Conservation (phyloP, 2,329 filamentous ascomycete genomes). For the Aspergillus sp. region DNA sequence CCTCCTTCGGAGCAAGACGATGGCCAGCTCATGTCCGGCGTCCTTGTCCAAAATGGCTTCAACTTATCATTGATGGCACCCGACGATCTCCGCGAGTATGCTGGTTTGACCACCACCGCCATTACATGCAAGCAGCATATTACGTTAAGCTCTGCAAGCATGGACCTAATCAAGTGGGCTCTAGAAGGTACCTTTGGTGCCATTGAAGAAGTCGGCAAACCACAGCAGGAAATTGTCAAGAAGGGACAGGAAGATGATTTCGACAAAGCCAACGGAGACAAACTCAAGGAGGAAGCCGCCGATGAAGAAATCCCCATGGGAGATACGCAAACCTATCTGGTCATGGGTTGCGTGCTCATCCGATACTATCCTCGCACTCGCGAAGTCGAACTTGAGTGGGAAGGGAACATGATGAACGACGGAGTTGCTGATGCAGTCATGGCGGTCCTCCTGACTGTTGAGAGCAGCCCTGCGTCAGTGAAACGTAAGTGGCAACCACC, state of each 20-base stretch:
- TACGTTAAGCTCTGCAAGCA: conserved; percentile 80
- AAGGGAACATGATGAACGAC: conserved; percentile 96
- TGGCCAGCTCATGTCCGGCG: conserved; percentile 75
- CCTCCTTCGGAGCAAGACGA: conserved; percentile 59
- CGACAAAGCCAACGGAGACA: conserved; percentile 42
- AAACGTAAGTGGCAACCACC: conserved; percentile 61
- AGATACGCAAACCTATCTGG: conserved; percentile 52
- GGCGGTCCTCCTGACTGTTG: conserved; percentile 86
- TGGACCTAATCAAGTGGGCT: conserved; percentile 91
- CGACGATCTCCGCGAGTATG: conserved; percentile 92
- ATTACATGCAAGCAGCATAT: conserved; percentile 91
- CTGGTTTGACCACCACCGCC: conserved; percentile 92
- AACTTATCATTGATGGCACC: conserved; percentile 96
- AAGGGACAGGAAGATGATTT: conserved; percentile 29
- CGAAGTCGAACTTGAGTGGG: conserved; percentile 91
- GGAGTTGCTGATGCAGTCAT: conserved; percentile 97
- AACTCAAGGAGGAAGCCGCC: conserved; percentile 40
- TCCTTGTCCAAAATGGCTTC: conserved; percentile 96
- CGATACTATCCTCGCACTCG: conserved; percentile 70
- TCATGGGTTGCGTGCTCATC: conserved; percentile 93
- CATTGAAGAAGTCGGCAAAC: conserved; percentile 60
- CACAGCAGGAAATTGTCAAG: conserved; percentile 21
- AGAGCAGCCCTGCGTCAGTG: conserved; percentile 91
- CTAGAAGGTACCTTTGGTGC: conserved; percentile 91
- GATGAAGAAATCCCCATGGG: conserved; percentile 49